Evolutionary conservation across 2,329 filamentous ascomycete species (phyloP).

Genomic region (Fonsecaea erecta): DNA sequence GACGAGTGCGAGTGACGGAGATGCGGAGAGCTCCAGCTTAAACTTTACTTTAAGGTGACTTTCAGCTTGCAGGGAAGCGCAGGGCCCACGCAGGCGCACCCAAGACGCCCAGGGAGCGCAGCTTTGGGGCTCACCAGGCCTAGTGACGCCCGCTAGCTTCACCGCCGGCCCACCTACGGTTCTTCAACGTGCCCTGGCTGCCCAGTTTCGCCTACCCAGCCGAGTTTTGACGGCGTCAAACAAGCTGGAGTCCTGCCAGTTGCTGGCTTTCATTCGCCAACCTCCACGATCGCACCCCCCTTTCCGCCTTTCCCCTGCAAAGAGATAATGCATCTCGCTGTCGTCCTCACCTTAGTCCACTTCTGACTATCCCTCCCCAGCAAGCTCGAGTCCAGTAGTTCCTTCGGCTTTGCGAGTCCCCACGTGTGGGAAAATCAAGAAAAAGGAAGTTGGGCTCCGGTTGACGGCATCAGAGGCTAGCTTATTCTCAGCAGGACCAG

Average conservation of each 20-base stretch:
- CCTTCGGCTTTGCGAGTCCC: neutral
- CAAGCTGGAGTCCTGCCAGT: constrained; percentile 9
- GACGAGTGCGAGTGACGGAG: constrained; percentile 1
- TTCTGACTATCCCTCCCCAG: neutral
- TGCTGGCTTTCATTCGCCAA: constrained; percentile 6
- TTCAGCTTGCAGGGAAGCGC: constrained; percentile 3
- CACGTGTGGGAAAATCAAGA: neutral
- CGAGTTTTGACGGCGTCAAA: constrained; percentile 2
- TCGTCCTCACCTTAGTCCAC: constrained; percentile 1
- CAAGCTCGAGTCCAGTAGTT: neutral
- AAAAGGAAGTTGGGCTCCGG: neutral
- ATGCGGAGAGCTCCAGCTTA: constrained; percentile 12
- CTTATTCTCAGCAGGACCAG: constrained; percentile 17
- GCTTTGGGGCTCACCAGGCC: neutral
- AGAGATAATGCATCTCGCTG: neutral
- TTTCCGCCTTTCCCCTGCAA: neutral
- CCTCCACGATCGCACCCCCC: constrained; percentile 12
- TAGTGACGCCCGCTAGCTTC: neutral
- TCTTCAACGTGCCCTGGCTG: neutral
- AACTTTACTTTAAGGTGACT: neutral
- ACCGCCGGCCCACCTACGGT: neutral
- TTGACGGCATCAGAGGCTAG: neutral
- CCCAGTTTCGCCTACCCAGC: constrained; percentile 1
- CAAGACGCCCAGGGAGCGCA: neutral
- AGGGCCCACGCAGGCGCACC: neutral